Base-by-base conservation (phyloP, 176 grass and related monocot genomes). In the Oryza longistaminata region DNA sequence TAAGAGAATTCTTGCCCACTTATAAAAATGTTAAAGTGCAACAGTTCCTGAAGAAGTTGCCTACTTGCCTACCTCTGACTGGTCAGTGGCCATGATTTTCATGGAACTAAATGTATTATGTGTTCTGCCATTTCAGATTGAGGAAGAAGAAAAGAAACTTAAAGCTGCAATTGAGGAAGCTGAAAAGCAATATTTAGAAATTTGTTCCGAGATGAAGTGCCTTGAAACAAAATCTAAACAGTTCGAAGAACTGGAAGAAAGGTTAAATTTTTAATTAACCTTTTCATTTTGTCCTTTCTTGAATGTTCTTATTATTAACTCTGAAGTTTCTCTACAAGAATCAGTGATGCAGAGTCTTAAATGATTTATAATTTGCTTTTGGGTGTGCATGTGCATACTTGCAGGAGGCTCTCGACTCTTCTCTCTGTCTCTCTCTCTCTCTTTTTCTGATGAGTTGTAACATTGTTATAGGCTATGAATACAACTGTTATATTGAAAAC, bases 171-270 rank as follows among this genome's bases (percentile, higher is more conserved):
- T 97, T 75, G 88, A 92, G 89, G 88, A 96, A 96, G 84, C 90
- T 90, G 97, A 99, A 86, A 99, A 94, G 52, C 90, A 91, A 75
- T 94, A 85, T 85, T 91, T 86, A 25, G 88, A 92, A 80, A 92
- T 96, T 72, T 86, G 69, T 81, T 81, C 84, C 13, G 93, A 96
- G 82, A 88, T 89, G 91, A 94, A 96, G 80, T 85, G 86, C 69
- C 81, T 99, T 74, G 92, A 99, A 81, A 85, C 27, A 86, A 99
- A 96, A 85, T 96, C 97, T 61, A 96, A 94, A 83, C 81, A 86
- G 43, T 96, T 99, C 84, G 88, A 96, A 81, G 93, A 96, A 79
- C 86, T 92, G 55, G 92, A 99, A 90, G 97, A 99, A 73, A 58
- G 90, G 97, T 99, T 78, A 65, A 79, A 11, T 3, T 52, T 62